Conservation (phyloP, 768 basidiomycete genomes). For the Melanogaster broomeanus region DNA sequence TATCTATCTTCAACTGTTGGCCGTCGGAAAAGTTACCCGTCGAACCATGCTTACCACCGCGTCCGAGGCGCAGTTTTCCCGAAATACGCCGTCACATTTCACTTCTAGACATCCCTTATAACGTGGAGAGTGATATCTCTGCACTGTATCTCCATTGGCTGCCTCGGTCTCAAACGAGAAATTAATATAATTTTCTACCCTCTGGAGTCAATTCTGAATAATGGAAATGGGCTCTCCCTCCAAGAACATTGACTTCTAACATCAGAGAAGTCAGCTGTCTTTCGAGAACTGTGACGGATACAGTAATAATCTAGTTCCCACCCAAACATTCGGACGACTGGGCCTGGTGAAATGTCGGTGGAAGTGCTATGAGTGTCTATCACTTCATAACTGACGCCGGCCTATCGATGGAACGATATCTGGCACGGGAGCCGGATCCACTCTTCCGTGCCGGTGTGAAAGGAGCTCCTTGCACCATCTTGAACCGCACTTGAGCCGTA, state of each 20-base stretch:
- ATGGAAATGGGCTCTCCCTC: not conserved
- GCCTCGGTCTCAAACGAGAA: not conserved
- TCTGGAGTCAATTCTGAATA: not conserved
- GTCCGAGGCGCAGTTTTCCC: not conserved
- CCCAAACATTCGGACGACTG: conserved; percentile 1
- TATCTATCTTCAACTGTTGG: too few relatives aligned
- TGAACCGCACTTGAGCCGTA: not conserved
- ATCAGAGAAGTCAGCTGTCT: conserved; percentile 6
- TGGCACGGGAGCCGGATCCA: conserved; percentile 7
- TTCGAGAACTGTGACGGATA: conserved; percentile 9
- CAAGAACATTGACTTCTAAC: conserved; percentile 6
- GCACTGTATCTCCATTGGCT: not conserved
- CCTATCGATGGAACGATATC: conserved; percentile 22
- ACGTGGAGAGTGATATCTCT: not conserved
- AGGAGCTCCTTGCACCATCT: not conserved
- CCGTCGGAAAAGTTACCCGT: too few relatives aligned
- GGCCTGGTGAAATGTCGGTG: conserved; percentile 5
- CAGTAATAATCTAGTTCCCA: conserved; percentile 6
- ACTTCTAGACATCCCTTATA: not conserved
- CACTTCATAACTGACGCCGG: conserved; percentile 13
- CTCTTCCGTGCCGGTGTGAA: not conserved
- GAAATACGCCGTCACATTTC: not conserved
- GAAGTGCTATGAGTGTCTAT: conserved; percentile 6
- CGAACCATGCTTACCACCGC: too few relatives aligned
- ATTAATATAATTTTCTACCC: conserved; percentile 2